Percentiles rank a stretch among this genome's conserved stretches.
These are phyloP conservation scores for Coemansia sp. DNA, from an alignment of 192 early-diverging fungal species.

Conservation along the genomic window DNA sequence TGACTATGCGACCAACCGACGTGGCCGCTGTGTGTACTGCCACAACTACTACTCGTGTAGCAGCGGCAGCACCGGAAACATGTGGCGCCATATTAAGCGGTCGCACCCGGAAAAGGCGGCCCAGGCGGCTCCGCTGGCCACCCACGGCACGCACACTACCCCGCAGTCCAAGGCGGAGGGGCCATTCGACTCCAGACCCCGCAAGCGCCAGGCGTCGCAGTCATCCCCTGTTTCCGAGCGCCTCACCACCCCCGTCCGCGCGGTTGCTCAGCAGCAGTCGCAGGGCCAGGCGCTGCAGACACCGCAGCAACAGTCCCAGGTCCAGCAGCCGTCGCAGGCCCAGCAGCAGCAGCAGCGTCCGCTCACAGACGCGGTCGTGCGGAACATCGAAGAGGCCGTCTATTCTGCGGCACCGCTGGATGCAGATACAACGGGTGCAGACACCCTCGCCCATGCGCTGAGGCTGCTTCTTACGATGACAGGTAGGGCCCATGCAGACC, in stretches of 20 bases:
- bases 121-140: slow-evolving; percentile 40
- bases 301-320: too few species aligned
- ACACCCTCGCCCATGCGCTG: slow-evolving; percentile 34
- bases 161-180: slow-evolving; percentile 10
- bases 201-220: slow-evolving; percentile 47
- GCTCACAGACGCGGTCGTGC: slow-evolving; percentile 3
- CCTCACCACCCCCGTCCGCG: slow-evolving; percentile 1
- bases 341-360: neutral
- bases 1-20: slow-evolving; percentile 48
- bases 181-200: slow-evolving; percentile 9
- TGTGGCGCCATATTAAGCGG: slow-evolving; percentile 51
- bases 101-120: slow-evolving; percentile 45
- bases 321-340: too few species aligned
- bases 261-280: neutral
- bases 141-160: slow-evolving; percentile 17
- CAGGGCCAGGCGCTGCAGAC: slow-evolving; percentile 3
- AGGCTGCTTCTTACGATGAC: slow-evolving; percentile 23
- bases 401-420: neutral
- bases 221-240: slow-evolving; percentile 35
- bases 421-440: slow-evolving; percentile 13
- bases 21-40: slow-evolving; percentile 50
- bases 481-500: slow-evolving; percentile 8
- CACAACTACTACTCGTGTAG: slow-evolving; percentile 51
- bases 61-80: slow-evolving; percentile 50
- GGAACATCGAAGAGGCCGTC: slow-evolving; percentile 18